These are phyloP conservation scores for Diaporthe ampelina DNA, from an alignment of 2,329 filamentous ascomycete species.

Conservation along the genomic window DNA sequence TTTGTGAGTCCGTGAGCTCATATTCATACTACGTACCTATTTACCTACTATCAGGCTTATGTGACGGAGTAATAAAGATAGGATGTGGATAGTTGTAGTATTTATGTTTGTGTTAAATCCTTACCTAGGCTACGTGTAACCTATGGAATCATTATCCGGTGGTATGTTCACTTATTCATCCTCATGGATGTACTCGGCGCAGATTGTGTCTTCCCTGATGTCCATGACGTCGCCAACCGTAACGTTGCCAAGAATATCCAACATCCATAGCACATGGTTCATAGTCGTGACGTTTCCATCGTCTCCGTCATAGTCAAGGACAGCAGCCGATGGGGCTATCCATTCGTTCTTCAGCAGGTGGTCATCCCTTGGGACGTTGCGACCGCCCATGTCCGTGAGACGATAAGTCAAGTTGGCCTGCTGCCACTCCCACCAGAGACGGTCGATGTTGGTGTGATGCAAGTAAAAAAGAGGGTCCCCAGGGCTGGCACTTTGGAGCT, in stretches of 20 bases:
- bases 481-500: slow-evolving; percentile 42
- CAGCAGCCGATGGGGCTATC: not conserved
- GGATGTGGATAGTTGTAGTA: too few relatives aligned
- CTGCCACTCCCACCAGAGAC: slow-evolving; percentile 51
- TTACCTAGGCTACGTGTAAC: not conserved
- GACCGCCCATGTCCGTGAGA: slow-evolving; percentile 46
- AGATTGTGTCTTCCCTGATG: not conserved
- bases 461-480: slow-evolving; percentile 54
- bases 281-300: slow-evolving; percentile 27
- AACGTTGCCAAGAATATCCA: slow-evolving; percentile 26
- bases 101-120: too few relatives aligned
- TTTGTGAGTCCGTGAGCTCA: too few relatives aligned
- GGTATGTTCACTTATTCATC: not conserved
- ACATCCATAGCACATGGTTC: slow-evolving; percentile 34
- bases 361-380: slow-evolving; percentile 39
- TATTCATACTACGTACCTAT: too few relatives aligned
- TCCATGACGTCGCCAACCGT: slow-evolving; percentile 36
- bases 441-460: slow-evolving; percentile 50
- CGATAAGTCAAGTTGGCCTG: slow-evolving; percentile 41
- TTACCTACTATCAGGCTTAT: too few relatives aligned
- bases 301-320: slow-evolving; percentile 36
- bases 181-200: slow-evolving; percentile 36
- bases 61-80: too few relatives aligned
- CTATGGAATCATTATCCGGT: not conserved
- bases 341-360: slow-evolving; percentile 4